Conservation (phyloP, 805 yeast genomes). For the Scheffersomyces coipomensis region DNA sequence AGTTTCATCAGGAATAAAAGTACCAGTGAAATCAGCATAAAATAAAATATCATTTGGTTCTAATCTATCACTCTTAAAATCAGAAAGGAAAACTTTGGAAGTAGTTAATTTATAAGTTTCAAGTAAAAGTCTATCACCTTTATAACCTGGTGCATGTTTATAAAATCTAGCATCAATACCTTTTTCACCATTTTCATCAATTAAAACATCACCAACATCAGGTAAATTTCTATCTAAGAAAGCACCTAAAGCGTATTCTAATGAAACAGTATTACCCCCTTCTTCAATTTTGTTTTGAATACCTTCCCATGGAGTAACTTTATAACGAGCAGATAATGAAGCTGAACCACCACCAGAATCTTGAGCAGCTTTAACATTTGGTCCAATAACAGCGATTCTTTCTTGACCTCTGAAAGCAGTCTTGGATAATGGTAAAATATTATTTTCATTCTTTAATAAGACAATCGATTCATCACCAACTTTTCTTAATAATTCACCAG, state of each 20-base stretch:
- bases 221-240: constrained; percentile 29
- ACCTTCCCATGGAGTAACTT: constrained; percentile 48
- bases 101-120: constrained; percentile 16
- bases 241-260: constrained; percentile 33
- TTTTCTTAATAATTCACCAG: constrained; percentile 40
- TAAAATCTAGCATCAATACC: constrained; percentile 19
- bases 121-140: constrained; percentile 12
- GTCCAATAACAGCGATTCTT: constrained; percentile 55
- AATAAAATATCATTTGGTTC: constrained; percentile 21
- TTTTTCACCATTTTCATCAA: constrained; percentile 18
- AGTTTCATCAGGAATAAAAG: constrained; percentile 44
- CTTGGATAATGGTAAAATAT: constrained; percentile 44
- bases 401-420: constrained; percentile 12
- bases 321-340: constrained; percentile 46
- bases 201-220: constrained; percentile 20
- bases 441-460: constrained; percentile 51
- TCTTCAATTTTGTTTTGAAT: constrained; percentile 28
- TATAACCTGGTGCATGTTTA: constrained; percentile 13
- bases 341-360: constrained; percentile 68
- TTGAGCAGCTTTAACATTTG: constrained; percentile 50
- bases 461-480: constrained; percentile 55
- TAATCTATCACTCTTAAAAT: constrained; percentile 18
- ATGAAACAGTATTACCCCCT: constrained; percentile 20
- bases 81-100: constrained; percentile 21
- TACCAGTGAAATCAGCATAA: constrained; percentile 45